Evolutionary conservation across 768 basidiomycete species (phyloP).

Genomic region (Suillus occidentalis): DNA sequence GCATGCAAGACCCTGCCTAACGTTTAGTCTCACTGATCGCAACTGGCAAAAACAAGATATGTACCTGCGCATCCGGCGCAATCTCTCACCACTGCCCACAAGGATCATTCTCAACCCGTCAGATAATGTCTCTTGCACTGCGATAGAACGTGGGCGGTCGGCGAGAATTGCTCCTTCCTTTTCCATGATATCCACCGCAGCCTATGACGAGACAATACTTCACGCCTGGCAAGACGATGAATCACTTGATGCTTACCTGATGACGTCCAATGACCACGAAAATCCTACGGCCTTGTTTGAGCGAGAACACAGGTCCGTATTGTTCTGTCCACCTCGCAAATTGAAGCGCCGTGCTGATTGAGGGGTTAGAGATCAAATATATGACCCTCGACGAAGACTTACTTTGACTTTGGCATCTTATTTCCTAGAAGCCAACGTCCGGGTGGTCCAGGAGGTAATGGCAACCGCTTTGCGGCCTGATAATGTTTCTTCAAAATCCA

Average conservation of each 20-base stretch:
- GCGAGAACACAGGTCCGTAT: slow-evolving; percentile 60
- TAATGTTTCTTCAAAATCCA: not conserved
- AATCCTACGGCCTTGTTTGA: slow-evolving; percentile 42
- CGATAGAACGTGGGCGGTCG: slow-evolving; percentile 37
- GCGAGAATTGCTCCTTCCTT: slow-evolving; percentile 36
- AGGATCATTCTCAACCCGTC: slow-evolving; percentile 34
- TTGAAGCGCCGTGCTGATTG: slow-evolving; percentile 8
- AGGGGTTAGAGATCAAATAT: not conserved
- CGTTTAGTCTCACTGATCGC: not conserved
- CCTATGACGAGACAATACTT: slow-evolving; percentile 28
- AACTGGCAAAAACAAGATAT: not conserved
- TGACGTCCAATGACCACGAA: slow-evolving; percentile 27
- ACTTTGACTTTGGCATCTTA: slow-evolving; percentile 20
- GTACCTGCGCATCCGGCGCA: slow-evolving; percentile 22
- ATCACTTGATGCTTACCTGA: slow-evolving; percentile 5
- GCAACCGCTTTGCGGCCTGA: not conserved
- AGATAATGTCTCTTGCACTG: slow-evolving; percentile 35
- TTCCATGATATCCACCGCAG: slow-evolving; percentile 41
- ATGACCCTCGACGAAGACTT: slow-evolving; percentile 15
- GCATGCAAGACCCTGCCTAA: not conserved
- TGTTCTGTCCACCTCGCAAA: slow-evolving; percentile 58
- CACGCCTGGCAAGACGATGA: not conserved
- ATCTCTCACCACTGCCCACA: slow-evolving; percentile 26
- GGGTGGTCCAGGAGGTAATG: slow-evolving; percentile 28
- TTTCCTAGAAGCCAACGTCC: slow-evolving; percentile 26